Conservation (phyloP, 1,139 yeast species). For the Debaryomyces fabryi region DNA sequence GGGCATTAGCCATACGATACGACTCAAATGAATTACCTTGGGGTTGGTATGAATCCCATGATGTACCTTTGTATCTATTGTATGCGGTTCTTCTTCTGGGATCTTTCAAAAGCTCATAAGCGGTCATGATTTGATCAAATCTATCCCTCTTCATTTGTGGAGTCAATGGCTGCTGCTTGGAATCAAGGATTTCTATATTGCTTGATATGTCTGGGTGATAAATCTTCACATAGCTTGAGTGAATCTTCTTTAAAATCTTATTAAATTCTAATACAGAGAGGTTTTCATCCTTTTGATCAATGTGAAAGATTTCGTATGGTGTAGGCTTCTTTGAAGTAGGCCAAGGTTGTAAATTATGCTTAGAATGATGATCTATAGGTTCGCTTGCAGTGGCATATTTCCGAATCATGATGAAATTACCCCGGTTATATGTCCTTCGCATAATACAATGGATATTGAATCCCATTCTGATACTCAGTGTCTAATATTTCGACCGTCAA, state of each 20-base stretch:
- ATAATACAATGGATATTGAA: background rate
- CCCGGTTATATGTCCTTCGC: background rate
- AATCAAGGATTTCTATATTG: slow-evolving; percentile 27
- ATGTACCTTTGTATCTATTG: slow-evolving; percentile 27
- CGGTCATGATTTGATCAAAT: slow-evolving; percentile 71
- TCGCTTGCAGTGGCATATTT: slow-evolving; percentile 15
- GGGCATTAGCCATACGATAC: slow-evolving; percentile 45
- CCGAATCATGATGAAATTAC: background rate
- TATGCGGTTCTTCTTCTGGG: slow-evolving; percentile 46
- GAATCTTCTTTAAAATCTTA: slow-evolving; percentile 53
- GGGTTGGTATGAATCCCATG: slow-evolving; percentile 31
- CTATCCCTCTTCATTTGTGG: slow-evolving; percentile 52
- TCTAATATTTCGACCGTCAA: background rate
- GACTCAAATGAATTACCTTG: slow-evolving; percentile 48
- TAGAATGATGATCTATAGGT: slow-evolving; percentile 23
- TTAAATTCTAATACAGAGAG: slow-evolving; percentile 39
- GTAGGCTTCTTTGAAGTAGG: slow-evolving; percentile 61
- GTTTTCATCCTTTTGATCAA: slow-evolving; percentile 26
- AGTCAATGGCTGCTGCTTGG: slow-evolving; percentile 31
- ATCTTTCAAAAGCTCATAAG: slow-evolving; percentile 71
- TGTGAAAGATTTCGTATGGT: slow-evolving; percentile 74
- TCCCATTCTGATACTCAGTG: background rate
- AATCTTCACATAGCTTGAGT: slow-evolving; percentile 67
- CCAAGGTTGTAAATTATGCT: slow-evolving; percentile 49
- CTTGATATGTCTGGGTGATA: slow-evolving; percentile 82